Conservation (phyloP, 768 basidiomycete species). For the Suillus plorans region DNA sequence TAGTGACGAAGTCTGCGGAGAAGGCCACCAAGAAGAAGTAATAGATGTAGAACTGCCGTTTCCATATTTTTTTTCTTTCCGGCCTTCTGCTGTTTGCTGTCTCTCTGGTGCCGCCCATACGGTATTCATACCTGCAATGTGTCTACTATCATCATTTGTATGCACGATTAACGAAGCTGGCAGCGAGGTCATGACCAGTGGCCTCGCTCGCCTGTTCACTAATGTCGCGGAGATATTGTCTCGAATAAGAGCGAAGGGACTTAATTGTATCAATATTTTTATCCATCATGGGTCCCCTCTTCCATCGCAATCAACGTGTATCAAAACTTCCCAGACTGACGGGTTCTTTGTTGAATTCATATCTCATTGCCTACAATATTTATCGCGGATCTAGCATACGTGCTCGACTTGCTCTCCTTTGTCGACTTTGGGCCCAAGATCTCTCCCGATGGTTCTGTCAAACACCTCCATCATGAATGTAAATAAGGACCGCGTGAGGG, state of each 20-base stretch:
- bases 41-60: constrained; percentile 76
- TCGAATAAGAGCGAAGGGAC: constrained; percentile 1
- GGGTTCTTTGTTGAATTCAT: not conserved
- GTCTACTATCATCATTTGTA: constrained; percentile 43
- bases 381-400: constrained; percentile 48
- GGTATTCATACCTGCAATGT: constrained; percentile 36
- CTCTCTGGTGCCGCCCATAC: constrained; percentile 25
- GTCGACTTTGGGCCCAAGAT: constrained; percentile 68
- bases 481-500: constrained; percentile 78
- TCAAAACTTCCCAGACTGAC: not conserved
- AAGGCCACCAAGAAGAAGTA: constrained; percentile 96
- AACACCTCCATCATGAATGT: constrained; percentile 92
- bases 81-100: constrained; percentile 42
- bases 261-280: constrained; percentile 7
- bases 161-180: constrained; percentile 42
- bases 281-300: not conserved
- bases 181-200: constrained; percentile 22
- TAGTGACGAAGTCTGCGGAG: constrained; percentile 94
- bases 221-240: constrained; percentile 9
- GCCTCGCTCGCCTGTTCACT: constrained; percentile 7
- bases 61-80: constrained; percentile 52
- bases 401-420: constrained; percentile 61
- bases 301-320: not conserved
- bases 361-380: not conserved
- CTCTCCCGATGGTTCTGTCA: constrained; percentile 81